Conservation (phyloP, 1,284 basidiomycete genomes). For the Mycena sp. region DNA sequence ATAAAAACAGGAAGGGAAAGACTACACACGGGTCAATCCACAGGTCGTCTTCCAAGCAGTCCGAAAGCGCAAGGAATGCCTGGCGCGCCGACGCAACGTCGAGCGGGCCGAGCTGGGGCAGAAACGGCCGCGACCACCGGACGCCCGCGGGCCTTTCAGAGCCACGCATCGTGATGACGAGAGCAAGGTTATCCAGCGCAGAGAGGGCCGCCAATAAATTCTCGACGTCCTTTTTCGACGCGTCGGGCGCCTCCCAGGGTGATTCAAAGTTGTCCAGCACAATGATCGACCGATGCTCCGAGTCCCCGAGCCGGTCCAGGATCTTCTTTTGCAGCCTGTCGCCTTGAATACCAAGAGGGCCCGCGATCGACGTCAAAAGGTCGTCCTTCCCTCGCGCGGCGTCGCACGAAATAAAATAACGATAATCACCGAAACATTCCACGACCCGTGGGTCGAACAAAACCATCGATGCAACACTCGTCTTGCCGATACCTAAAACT, state of each 20-base stretch:
- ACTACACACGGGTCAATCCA: conserved; percentile 27
- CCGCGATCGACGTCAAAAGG: conserved; percentile 27
- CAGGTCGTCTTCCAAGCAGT: conserved; percentile 31
- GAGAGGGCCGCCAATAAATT: conserved; percentile 22
- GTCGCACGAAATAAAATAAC: conserved; percentile 31
- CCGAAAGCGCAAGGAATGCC: conserved; percentile 26
- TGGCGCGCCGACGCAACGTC: conserved; percentile 24
- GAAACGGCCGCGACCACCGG: conserved; percentile 27
- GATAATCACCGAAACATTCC: conserved; percentile 25
- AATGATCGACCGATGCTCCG: conserved; percentile 20
- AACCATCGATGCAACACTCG: conserved; percentile 31
- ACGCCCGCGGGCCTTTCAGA: conserved; percentile 28
- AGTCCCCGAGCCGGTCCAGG: conserved; percentile 19
- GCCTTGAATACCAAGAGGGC: conserved; percentile 27
- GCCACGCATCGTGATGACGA: conserved; percentile 28
- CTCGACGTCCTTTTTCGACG: conserved; percentile 29
- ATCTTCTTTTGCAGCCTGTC: conserved; percentile 29
- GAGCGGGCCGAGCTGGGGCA: conserved; percentile 26
- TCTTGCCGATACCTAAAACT: conserved; percentile 39
- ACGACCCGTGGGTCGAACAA: conserved; percentile 26
- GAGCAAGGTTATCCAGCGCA: conserved; percentile 24
- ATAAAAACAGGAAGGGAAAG: not conserved
- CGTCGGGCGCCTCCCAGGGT: conserved; percentile 25
- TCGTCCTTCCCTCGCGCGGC: conserved; percentile 27
- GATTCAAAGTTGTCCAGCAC: conserved; percentile 30